phyloP scores from a whole-genome alignment of 352 stramenopile genomes.

The Blastocystis sp. region DNA sequence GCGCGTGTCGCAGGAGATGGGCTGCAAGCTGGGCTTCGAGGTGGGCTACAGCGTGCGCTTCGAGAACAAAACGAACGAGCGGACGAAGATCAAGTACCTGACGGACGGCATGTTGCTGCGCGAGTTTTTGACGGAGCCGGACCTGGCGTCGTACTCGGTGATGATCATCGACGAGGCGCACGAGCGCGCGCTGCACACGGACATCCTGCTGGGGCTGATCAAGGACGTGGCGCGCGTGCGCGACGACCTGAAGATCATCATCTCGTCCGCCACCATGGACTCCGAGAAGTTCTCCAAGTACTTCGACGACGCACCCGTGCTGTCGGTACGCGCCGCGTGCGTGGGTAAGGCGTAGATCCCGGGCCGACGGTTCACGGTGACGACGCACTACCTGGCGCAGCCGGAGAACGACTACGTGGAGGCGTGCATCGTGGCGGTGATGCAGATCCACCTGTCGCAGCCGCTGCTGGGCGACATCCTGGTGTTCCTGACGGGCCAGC shows the following conservation, averaged over 20 bases:
- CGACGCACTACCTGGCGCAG: constrained; percentile 71
- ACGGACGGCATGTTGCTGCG: constrained; percentile 98
- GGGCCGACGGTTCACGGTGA: constrained; percentile 54
- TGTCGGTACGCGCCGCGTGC: constrained; percentile 77
- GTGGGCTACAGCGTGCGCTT: constrained; percentile 98
- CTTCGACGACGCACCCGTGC: constrained; percentile 96
- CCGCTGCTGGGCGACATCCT: constrained; percentile 91
- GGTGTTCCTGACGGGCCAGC: constrained; percentile 97
- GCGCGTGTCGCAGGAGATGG: constrained; percentile 96
- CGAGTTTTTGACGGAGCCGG: constrained; percentile 95
- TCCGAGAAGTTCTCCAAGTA: constrained; percentile 97
- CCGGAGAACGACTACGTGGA: constrained; percentile 98
- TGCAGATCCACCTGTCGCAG: constrained; percentile 98
- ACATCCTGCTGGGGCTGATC: constrained; percentile 97
- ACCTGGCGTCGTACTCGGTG: constrained; percentile 84
- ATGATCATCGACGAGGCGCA: constrained; percentile 99
- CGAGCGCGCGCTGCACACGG: constrained; percentile 93
- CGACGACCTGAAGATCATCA: constrained; percentile 94
- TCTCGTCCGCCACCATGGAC: constrained; percentile 91
- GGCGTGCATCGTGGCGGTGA: constrained; percentile 90
- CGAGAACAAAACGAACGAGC: constrained; percentile 95
- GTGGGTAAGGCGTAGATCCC: constrained; percentile 16
- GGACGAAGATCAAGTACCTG: constrained; percentile 97
- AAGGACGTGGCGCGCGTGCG: constrained; percentile 94
- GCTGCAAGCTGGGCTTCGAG: constrained; percentile 90